Base-by-base conservation (phyloP, 1,284 basidiomycete species). In the Mycena sp. region DNA sequence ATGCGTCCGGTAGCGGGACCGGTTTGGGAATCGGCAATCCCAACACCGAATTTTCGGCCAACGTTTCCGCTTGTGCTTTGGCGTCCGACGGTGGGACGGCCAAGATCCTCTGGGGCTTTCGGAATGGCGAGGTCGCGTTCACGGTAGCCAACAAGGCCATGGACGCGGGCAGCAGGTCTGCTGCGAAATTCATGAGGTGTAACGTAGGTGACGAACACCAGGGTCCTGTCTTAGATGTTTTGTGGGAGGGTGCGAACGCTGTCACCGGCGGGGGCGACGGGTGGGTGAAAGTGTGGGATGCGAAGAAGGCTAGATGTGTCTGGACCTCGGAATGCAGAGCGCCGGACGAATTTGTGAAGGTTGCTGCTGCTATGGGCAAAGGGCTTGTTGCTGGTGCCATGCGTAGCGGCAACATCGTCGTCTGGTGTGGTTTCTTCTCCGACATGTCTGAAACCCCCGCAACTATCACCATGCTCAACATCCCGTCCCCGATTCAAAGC, bases 21-120 rank as follows among this genome's bases (percentile, higher is more conserved):
- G 89, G 89, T 1, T 70, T 87, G 12, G 89, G 89, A 0, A 84
- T 87, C 56, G 91, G 90, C 5, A 93, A 94, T 69, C 91, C 91
- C 1, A 92, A 94, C 69, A 84, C 85, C 19, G 91, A 94, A 68
- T 91, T 93, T 68, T 83, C 85, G 7, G 90, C 91, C 5, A 83
- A 92, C 60, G 83, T 92, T 11, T 85, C 87, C 16, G 75, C 81
- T 0, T 88, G 87, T 63, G 75, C 81, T 2, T 76, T 91, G 28
- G 73, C 83, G 11, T 87, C 88, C 0, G 85, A 88, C 46, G 88
- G 90, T 2, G 86, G 87, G 21, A 89, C 90, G 0, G 91, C 86
- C 9, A 85, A 85, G 58, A 82, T 93, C 26, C 78, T 87, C 7
- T 95, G 94, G 94, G 94, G 93, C 1, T 91, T 87, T 70, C 80